phyloP scores from a whole-genome alignment of 1,139 yeast genomes.

The Trichomonascaceae sp. region DNA sequence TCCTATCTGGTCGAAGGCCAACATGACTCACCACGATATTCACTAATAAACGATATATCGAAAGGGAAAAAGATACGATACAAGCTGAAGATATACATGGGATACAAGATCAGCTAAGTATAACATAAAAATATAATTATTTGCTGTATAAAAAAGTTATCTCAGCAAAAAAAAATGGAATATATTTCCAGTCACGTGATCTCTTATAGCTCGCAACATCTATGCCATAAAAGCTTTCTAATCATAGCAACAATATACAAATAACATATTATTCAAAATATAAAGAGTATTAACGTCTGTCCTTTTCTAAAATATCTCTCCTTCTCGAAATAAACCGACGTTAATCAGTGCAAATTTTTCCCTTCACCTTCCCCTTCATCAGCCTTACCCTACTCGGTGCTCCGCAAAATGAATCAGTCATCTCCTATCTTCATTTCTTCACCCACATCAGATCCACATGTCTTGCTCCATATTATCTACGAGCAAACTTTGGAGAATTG shows the following conservation, averaged over 20 bases:
- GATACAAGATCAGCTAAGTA: not conserved
- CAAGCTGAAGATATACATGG: not conserved
- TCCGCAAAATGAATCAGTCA: not conserved
- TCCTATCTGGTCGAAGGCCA: not conserved
- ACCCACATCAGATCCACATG: not conserved
- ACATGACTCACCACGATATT: not conserved
- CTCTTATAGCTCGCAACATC: not conserved
- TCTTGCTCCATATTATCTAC: not conserved
- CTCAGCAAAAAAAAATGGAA: not conserved
- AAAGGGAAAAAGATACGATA: not conserved
- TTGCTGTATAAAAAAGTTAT: not conserved
- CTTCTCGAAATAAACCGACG: no score
- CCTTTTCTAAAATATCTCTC: not conserved
- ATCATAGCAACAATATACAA: not conserved
- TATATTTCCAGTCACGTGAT: not conserved
- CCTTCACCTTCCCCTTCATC: not conserved
- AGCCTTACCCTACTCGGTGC: not conserved
- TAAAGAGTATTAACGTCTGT: not conserved
- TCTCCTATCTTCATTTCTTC: not conserved
- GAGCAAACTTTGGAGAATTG: not conserved
- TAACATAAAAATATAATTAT: no score
- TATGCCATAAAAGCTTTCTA: not conserved
- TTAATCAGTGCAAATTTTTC: not conserved
- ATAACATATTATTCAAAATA: no score
- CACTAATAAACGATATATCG: not conserved